Evolutionary conservation across 129 eudicot species (phyloP), one percentile per base, ranked within the genome.

Genomic region (Smallanthus sonchifolius): DNA sequence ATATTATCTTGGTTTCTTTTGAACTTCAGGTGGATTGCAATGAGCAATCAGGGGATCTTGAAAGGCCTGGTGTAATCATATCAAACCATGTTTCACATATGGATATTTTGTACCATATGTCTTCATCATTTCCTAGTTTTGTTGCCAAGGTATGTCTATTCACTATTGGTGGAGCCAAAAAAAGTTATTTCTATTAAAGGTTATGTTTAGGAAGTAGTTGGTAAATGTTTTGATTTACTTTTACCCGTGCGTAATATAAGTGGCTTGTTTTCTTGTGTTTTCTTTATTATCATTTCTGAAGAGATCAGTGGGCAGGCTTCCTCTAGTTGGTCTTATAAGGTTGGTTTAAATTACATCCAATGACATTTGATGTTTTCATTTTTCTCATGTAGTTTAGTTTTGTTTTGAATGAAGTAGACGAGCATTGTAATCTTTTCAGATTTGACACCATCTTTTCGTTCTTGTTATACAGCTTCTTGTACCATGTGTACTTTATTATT

Each of bases 251-350:
- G 39, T 43, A 19, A 63, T 73, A 28, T 32, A 43, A 80, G 73
- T 80, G 85, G 82, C 79, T 42, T 77, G 64, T 60, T 61, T 61
- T 74, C 47, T 35, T 76, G 19, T 69, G 76, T 30, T 73, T 45
- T 65, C 60, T 42, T 65, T 34, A 16, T 64, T 16, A 73, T 75
- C 72, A 68, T 71, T 65, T 69, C 34, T 85, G 96, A 86, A 94
- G 99, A 86, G 97, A 83, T 94, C 99, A 78, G 99, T 94, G 88
- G 87, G 94, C 84, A 91, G 86, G 74, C 99, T 94, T 85, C 99
- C 99, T 85, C 84, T 94, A 35, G 90, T 91, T 82, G 99, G 99
- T 48, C 96, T 94, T 43, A 91, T 94, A 87, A 94, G 99, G 99
- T 94, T 70, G 45, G 99, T 84, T 82, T 76, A 48, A 73, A 49